Evolutionary conservation across 75 land plant genomes (phyloP), one percentile per base, ranked within the genome.

Genomic region (Cunninghamia lanceolata): DNA sequence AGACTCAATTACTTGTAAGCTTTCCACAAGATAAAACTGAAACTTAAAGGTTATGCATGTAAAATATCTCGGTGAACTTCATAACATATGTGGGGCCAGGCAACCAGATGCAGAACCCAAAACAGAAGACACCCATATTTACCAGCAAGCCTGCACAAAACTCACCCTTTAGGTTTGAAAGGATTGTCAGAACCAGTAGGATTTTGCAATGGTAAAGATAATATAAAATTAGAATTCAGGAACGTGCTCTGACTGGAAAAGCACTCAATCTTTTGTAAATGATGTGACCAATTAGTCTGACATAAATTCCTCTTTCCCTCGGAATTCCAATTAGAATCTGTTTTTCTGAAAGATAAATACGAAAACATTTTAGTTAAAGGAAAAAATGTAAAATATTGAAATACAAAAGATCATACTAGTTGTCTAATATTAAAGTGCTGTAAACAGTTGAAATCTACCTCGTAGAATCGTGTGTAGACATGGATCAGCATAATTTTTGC

Each of bases 141-240:
- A 71, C 0, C 11, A 76, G 4, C 25, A 71, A 35, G 43, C 74
- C 56, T 36, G 10, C 28, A 36, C 2, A 35, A 87, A 87, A 43
- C 46, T 32, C 52, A 89, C 91, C 90, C 86, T 68, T 46, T 54
- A 54, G 82, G 47, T 53, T 78, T 56, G 32, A 35, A 73, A 46
- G 32, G 39, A 35, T 77, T 79, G 14, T 83, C 89, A 34, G 85
- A 86, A 84, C 85, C 81, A 84, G 14, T 82, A 54, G 92, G 95
- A 66, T 92, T 96, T 90, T 95, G 99, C 36, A 89, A 70, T 38
- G 92, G 78, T 40, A 95, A 84, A 34, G 97, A 96, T 78, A 80
- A 96, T 8, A 95, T 83, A 82, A 94, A 93, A 84, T 86, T 92
- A 35, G 93, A 89, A 59, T 83, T 87, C 76, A 95, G 74, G 80